These are phyloP conservation scores for Lachnellula subtilissima DNA, from an alignment of 2,329 filamentous ascomycete species.

Conservation along the genomic window DNA sequence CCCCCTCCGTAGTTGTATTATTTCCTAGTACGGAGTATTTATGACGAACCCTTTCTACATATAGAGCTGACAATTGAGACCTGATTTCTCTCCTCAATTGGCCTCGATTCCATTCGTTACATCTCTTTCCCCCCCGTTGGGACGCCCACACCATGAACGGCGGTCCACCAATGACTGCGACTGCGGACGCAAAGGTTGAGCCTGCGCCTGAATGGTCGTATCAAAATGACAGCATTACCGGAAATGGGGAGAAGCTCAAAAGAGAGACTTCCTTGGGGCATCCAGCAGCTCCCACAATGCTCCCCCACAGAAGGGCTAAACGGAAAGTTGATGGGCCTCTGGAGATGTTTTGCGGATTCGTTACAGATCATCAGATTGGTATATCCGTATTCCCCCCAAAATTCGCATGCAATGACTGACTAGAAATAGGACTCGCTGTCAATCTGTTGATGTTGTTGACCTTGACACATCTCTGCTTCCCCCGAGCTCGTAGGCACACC, in stretches of 20 bases:
- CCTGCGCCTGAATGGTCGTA: conserved; percentile 16
- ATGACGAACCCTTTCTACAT: not conserved
- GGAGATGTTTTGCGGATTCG: conserved; percentile 60
- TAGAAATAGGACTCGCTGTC: conserved; percentile 65
- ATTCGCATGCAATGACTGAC: conserved; percentile 6
- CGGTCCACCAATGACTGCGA: conserved; percentile 5
- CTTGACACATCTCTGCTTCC: conserved; percentile 77
- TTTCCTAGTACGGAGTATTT: not conserved
- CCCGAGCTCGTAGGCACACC: conserved; percentile 73
- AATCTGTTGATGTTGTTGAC: conserved; percentile 80
- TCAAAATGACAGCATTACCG: conserved; percentile 12
- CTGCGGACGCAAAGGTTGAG: conserved; percentile 13
- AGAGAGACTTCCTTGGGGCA: conserved; percentile 3
- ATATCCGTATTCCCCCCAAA: conserved; percentile 31
- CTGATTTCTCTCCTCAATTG: conserved; percentile 11
- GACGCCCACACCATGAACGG: conserved; percentile 16
- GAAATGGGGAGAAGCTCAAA: conserved; percentile 18
- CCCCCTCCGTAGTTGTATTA: not conserved
- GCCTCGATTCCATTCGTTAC: conserved; percentile 12
- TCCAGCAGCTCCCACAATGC: conserved; percentile 11
- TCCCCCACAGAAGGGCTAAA: conserved; percentile 46
- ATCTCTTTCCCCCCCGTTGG: not conserved
- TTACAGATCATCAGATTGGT: conserved; percentile 79
- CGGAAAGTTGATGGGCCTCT: conserved; percentile 58
- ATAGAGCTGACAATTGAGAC: not conserved